Evolutionary conservation across 2,329 filamentous ascomycete genomes (phyloP).

Genomic region (Alternaria consortialis): DNA sequence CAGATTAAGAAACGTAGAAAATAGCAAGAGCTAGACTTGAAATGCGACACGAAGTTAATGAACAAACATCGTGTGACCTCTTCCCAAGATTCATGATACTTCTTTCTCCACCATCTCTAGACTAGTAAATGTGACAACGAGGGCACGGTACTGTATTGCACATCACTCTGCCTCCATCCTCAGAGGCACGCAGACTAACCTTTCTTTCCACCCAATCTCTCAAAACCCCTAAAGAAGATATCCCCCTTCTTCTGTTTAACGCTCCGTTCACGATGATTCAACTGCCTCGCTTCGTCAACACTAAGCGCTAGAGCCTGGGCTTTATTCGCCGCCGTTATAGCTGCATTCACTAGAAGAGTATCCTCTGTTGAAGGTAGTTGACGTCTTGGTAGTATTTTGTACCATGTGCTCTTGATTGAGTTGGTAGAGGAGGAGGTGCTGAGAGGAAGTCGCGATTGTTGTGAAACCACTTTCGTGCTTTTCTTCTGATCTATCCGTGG

Average conservation of each 20-base stretch:
- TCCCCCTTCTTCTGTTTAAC: background rate
- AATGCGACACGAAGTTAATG: background rate
- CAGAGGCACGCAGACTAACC: background rate
- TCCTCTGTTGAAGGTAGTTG: background rate
- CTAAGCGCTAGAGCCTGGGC: background rate
- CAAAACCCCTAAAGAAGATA: background rate
- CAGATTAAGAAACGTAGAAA: background rate
- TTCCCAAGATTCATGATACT: background rate
- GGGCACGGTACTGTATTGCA: background rate
- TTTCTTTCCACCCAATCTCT: background rate
- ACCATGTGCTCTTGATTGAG: background rate
- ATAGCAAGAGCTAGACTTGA: background rate
- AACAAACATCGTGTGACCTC: background rate
- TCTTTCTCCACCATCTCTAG: background rate
- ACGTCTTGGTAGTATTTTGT: background rate
- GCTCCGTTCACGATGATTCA: background rate
- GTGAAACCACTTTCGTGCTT: background rate
- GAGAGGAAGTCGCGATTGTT: background rate
- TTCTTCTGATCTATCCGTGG: background rate
- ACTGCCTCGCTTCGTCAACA: background rate
- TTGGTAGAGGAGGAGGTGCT: background rate
- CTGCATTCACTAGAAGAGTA: background rate
- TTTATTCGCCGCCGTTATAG: background rate
- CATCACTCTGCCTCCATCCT: background rate
- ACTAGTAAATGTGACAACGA: background rate